Conservation (phyloP, 1,284 basidiomycete genomes). For the Fomitiporia mediterranea region DNA sequence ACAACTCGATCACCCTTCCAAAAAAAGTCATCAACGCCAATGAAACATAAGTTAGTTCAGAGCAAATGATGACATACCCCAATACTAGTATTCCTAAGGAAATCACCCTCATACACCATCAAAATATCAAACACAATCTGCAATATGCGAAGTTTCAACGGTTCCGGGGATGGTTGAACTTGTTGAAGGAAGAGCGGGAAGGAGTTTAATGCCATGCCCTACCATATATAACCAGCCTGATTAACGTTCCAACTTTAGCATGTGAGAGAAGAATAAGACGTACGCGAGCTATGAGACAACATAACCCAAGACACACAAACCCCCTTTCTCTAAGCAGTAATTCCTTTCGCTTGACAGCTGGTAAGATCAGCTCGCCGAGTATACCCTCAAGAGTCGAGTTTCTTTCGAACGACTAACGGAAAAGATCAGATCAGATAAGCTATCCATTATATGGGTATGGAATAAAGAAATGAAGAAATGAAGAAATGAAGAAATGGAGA, state of each 20-base stretch:
- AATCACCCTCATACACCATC: slow-evolving; percentile 83
- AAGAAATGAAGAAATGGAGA: neutral
- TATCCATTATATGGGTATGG: too few species aligned
- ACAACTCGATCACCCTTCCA: slow-evolving; percentile 65
- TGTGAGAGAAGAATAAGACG: slow-evolving; percentile 21
- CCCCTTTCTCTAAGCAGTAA: slow-evolving; percentile 50
- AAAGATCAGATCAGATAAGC: slow-evolving; percentile 16
- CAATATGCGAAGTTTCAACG: slow-evolving; percentile 77
- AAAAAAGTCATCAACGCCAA: slow-evolving; percentile 2
- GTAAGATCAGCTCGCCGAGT: slow-evolving; percentile 55
- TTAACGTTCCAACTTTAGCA: neutral
- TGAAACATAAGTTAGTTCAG: neutral
- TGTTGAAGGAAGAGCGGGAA: slow-evolving; percentile 91
- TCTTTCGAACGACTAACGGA: slow-evolving; percentile 62
- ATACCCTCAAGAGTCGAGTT: slow-evolving; percentile 59
- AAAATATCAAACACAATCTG: slow-evolving; percentile 90
- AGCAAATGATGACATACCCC: slow-evolving; percentile 36
- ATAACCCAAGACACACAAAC: slow-evolving; percentile 51
- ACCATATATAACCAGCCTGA: neutral
- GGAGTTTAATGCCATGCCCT: slow-evolving; percentile 88
- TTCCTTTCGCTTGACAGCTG: slow-evolving; percentile 53
- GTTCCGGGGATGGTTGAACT: slow-evolving; percentile 71
- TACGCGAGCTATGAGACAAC: slow-evolving; percentile 49
- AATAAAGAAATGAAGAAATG: neutral
- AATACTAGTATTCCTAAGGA: slow-evolving; percentile 53